These are phyloP conservation scores for Thymus quinquecostatus DNA, from an alignment of 257 asterid species.

Conservation along the genomic window DNA sequence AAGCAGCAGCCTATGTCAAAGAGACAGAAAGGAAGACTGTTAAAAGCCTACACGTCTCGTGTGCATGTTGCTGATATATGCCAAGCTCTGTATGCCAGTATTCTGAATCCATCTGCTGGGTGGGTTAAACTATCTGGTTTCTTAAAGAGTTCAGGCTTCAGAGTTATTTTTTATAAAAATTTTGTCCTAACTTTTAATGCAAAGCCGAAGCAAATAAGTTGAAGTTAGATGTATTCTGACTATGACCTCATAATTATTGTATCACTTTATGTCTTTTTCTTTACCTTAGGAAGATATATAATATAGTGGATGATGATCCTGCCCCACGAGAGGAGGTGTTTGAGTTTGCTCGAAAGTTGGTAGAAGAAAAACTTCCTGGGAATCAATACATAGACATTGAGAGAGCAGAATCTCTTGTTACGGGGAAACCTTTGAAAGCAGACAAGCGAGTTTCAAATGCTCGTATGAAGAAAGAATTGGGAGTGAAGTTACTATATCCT, in stretches of 20 bases:
- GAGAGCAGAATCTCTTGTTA: conserved; percentile 31
- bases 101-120: conserved; percentile 62
- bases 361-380: conserved; percentile 57
- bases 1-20: conserved; percentile 62
- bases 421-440: conserved; percentile 38
- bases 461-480: conserved; percentile 73
- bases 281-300: conserved; percentile 60
- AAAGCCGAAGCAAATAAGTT: background rate
- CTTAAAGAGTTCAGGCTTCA: background rate
- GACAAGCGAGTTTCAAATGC: conserved; percentile 87
- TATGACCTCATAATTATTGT: background rate
- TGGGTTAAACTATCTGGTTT: conserved; percentile 27
- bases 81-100: conserved; percentile 79
- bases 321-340: conserved; percentile 79
- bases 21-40: conserved; percentile 60
- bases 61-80: conserved; percentile 89
- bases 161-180: background rate
- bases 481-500: conserved; percentile 68
- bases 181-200: background rate
- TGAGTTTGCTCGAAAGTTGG: conserved; percentile 61
- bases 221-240: background rate
- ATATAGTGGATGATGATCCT: conserved; percentile 86
- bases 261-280: conserved; percentile 4
- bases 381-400: conserved; percentile 34
- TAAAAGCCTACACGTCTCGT: conserved; percentile 68